phyloP scores from a whole-genome alignment of 352 stramenopile genomes.

The Achlya hypogyna region DNA sequence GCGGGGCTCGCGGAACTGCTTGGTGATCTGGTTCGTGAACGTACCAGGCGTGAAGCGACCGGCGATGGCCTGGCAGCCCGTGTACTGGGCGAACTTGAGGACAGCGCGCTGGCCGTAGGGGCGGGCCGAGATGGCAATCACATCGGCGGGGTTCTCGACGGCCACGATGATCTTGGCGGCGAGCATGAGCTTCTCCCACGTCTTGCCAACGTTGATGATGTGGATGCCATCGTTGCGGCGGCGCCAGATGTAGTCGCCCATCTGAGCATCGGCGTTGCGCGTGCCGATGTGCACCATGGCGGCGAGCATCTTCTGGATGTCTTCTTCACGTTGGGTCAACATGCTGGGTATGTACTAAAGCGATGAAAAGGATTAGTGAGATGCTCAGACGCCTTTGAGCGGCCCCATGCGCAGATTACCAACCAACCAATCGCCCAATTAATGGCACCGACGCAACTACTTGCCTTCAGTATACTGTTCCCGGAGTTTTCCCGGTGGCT shows the following conservation, averaged over 20 bases:
- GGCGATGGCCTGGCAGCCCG: conserved; percentile 94
- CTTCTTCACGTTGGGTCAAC: conserved; percentile 93
- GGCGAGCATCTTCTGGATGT: conserved; percentile 99
- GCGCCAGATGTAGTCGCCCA: conserved; percentile 99
- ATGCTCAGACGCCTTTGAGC: not conserved
- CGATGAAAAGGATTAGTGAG: conserved; percentile 23
- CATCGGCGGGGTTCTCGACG: conserved; percentile 99
- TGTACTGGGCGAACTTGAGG: conserved; percentile 99
- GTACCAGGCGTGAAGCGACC: conserved; percentile 99
- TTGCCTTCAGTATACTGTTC: conserved; percentile 3
- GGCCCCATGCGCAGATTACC: not conserved
- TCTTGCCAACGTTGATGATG: conserved; percentile 99
- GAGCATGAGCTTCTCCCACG: conserved; percentile 99
- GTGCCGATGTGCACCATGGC: conserved; percentile 99
- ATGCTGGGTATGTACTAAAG: conserved; percentile 31
- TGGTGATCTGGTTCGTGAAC: conserved; percentile 99
- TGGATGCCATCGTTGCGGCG: conserved; percentile 97
- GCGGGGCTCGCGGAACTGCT: conserved; percentile 99
- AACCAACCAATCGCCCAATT: conserved; percentile 21
- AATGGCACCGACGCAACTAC: not conserved
- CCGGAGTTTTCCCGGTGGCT: not conserved
- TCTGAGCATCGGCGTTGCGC: conserved; percentile 97
- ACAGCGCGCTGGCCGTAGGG: conserved; percentile 99
- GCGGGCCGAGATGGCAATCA: conserved; percentile 98
- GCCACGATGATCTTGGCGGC: conserved; percentile 98